Base-by-base conservation (phyloP, 495 filamentous ascomycete species). In the Tuber umbilicatum region DNA sequence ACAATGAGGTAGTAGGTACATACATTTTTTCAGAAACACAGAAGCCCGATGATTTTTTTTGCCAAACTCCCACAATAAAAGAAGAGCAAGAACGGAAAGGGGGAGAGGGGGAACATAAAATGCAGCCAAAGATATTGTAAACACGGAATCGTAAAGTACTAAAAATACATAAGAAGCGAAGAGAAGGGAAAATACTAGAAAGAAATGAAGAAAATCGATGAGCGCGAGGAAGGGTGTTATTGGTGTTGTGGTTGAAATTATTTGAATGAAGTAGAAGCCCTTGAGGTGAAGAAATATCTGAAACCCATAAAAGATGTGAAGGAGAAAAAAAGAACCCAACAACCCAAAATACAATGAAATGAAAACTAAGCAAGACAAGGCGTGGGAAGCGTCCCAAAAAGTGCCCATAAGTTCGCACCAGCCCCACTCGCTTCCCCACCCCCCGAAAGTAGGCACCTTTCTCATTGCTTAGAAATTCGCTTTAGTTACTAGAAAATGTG, bases 351-450 rank as follows among this genome's bases (percentile, higher is more conserved):
- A 64, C 55, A 64, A 31, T 64, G n/a, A 64, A 64, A 31, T 64
- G 31, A 64, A 64, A 64, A 64, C 9, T 12, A 31, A 64, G 55
- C n/a, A 64, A 64, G 14, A 10, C 2, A 3, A 64, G 23, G 47
- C 23, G 47, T 31, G 23, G 43, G 38, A 68, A 47, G 41, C 14
- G n/a, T 40, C 41, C 31, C 35, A 21, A 50, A 69, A 50, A 16
- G 31, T 64, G 23, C 16, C 5, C 37, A 23, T 68, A 17, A 16
- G n/a, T 2, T 16, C 55, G 31, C 55, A 76, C 60, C n/a, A 68
- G 67, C 55, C 70, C 74, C 69, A n/a, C 73, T 75, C 64, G 39
- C 64, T 42, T 41, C 42, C 50, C 27, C 27, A 1, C n/a, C 19
- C n/a, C 17, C 10, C 47, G 19, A 19, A 72, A 69, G 31, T 38